A percentile compares a stretch with the other conserved stretches of the same genome.
Conservation (phyloP, 225 moss, liverwort and hornwort species). For the Antitrichia curtipendula region DNA sequence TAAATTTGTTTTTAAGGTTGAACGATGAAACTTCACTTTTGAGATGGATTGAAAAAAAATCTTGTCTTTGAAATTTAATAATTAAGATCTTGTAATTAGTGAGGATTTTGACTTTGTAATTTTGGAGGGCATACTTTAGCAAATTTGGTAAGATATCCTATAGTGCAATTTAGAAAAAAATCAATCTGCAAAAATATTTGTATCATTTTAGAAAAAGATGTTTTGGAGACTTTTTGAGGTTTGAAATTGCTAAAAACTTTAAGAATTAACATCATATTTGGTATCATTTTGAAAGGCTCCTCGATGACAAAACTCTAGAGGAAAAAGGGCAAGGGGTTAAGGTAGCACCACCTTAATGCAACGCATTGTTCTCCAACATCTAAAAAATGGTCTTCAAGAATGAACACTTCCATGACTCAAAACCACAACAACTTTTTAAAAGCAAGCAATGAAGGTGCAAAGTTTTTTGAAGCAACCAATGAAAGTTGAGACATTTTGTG, state of each 20-base stretch:
- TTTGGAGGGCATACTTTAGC: not conserved
- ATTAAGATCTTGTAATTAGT: not conserved
- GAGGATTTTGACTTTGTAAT: not conserved
- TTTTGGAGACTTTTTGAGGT: not conserved
- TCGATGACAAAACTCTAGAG: not conserved
- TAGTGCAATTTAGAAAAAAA: not conserved
- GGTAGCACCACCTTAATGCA: not conserved
- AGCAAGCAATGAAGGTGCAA: not conserved
- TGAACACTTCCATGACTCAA: not conserved
- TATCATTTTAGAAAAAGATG: not conserved
- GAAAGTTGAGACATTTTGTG: not conserved
- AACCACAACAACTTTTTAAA: not conserved
- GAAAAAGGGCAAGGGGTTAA: not conserved
- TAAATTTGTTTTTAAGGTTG: no score
- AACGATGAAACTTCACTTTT: no score
- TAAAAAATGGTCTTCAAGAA: not conserved
- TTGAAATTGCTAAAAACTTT: not conserved
- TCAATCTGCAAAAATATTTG: not conserved
- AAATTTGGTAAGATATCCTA: not conserved
- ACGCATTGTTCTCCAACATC: accelerated
- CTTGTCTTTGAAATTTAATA: not conserved
- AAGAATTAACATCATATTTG: not conserved
- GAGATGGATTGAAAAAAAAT: not conserved
- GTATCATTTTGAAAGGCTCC: not conserved
- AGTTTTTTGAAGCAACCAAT: not conserved